phyloP scores from a whole-genome alignment of 345 rosid species.

The Heritiera littoralis region DNA sequence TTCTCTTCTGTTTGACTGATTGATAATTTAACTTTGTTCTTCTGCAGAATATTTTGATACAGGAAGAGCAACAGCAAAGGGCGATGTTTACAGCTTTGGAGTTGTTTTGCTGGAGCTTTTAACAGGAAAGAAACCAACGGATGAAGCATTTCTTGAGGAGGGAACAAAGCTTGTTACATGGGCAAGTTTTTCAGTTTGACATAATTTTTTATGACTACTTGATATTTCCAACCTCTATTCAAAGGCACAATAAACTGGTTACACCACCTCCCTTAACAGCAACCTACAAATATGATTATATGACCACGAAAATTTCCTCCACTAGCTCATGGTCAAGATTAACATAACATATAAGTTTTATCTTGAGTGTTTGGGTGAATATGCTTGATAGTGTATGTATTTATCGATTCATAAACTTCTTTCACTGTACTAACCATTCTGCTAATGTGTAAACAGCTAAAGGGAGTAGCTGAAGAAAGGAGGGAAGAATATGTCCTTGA shows the following conservation, averaged over 20 bases:
- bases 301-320: too few relatives aligned
- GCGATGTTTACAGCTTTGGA: conserved; percentile 88
- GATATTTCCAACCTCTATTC: background rate
- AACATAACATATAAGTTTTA: background rate
- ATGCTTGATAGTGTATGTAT: too few relatives aligned
- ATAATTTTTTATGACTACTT: background rate
- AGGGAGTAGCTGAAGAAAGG: conserved; percentile 64
- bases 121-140: conserved; percentile 75
- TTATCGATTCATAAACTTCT: background rate
- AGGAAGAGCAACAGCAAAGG: conserved; percentile 77
- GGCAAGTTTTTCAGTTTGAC: conserved; percentile 46
- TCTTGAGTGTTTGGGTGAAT: too few relatives aligned
- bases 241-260: background rate
- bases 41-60: conserved; percentile 79
- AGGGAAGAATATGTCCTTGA: conserved; percentile 65
- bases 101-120: conserved; percentile 79
- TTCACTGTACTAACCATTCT: background rate
- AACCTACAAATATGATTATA: too few relatives aligned
- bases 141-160: conserved; percentile 79
- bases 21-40: background rate
- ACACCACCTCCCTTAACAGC: background rate
- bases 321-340: background rate
- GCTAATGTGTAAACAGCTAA: conserved; percentile 49
- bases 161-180: conserved; percentile 91
- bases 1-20: background rate